A percentile compares a stretch with the other conserved stretches of the same genome.
phyloP scores from a whole-genome alignment of 331 rosid genomes.

The Saraca asoca region DNA sequence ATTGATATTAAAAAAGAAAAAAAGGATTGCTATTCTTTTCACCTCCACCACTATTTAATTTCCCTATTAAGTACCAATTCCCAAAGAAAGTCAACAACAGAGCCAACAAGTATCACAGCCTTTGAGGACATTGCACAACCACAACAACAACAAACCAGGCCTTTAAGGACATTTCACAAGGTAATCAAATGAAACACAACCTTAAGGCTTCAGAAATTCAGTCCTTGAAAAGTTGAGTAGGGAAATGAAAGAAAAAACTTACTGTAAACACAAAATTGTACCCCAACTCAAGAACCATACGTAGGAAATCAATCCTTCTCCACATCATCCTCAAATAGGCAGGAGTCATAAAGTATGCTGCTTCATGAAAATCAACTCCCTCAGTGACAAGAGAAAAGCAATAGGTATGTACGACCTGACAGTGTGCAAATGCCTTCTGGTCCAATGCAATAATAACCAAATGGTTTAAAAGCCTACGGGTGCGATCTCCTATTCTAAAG shows the following conservation, averaged over 20 bases:
- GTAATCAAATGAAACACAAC: constrained; percentile 19
- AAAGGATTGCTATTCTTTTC: constrained; percentile 8
- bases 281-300: constrained; percentile 81
- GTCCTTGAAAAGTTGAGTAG: constrained; percentile 30
- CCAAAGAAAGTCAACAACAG: constrained; percentile 18
- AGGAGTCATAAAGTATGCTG: constrained; percentile 87
- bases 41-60: constrained; percentile 14
- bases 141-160: not conserved
- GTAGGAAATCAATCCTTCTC: constrained; percentile 87
- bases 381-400: constrained; percentile 73
- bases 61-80: constrained; percentile 24
- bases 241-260: constrained; percentile 38
- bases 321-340: constrained; percentile 93
- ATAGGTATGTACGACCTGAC: constrained; percentile 67
- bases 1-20: not conserved
- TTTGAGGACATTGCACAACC: constrained; percentile 3
- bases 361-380: constrained; percentile 68
- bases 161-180: constrained; percentile 16
- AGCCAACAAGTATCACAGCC: constrained; percentile 6
- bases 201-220: constrained; percentile 4
- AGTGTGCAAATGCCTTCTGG: constrained; percentile 66
- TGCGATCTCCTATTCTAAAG: constrained; percentile 74
- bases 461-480: constrained; percentile 71
- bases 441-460: constrained; percentile 86
- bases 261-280: constrained; percentile 96